Percentiles rank a stretch among this genome's conserved stretches.
Evolutionary conservation across 768 basidiomycete genomes (phyloP).

Genomic region (Auricularia sp.): DNA sequence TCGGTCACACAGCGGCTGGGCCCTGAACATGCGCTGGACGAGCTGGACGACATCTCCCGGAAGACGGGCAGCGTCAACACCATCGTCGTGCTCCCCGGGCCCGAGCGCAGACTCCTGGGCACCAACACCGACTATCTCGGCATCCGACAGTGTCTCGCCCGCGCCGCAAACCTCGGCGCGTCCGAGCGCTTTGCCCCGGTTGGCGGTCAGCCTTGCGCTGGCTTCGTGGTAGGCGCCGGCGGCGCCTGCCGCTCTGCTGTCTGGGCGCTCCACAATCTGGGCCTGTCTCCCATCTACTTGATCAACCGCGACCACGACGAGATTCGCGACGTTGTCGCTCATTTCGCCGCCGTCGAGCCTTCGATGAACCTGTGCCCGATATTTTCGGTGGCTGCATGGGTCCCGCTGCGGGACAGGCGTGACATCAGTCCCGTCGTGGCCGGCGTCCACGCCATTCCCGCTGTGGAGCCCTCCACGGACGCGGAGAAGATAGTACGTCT

Average conservation of each 20-base stretch:
- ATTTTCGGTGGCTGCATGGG: slow-evolving; percentile 15
- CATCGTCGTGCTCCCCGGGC: slow-evolving; percentile 22
- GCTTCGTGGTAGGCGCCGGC: slow-evolving; percentile 38
- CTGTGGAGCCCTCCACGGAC: slow-evolving; percentile 24
- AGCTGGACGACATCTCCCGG: slow-evolving; percentile 28
- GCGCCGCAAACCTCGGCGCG: slow-evolving; percentile 3
- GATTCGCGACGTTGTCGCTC: slow-evolving; percentile 9
- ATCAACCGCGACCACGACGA: slow-evolving; percentile 28
- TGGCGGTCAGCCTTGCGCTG: slow-evolving; percentile 10
- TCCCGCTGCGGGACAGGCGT: slow-evolving; percentile 24
- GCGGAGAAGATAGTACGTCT: slow-evolving; percentile 30
- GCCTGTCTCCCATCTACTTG: slow-evolving; percentile 29
- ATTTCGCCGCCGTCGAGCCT: slow-evolving; percentile 21
- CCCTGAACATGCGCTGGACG: slow-evolving; percentile 21
- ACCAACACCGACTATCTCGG: slow-evolving; percentile 43
- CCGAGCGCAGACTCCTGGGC: slow-evolving; percentile 22
- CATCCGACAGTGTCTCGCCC: slow-evolving; percentile 19
- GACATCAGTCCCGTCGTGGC: slow-evolving; percentile 28
- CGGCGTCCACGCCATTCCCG: slow-evolving; percentile 9
- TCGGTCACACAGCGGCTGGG: slow-evolving; percentile 23
- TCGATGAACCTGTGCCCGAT: not conserved
- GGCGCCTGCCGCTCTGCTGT: slow-evolving; percentile 39
- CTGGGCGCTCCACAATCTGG: slow-evolving; percentile 31
- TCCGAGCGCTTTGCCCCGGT: slow-evolving; percentile 1
- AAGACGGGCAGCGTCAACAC: slow-evolving; percentile 41